Evolutionary conservation across 345 rosid genomes (phyloP), one percentile per base, ranked within the genome.

Genomic region (Leavenworthia alabamica): DNA sequence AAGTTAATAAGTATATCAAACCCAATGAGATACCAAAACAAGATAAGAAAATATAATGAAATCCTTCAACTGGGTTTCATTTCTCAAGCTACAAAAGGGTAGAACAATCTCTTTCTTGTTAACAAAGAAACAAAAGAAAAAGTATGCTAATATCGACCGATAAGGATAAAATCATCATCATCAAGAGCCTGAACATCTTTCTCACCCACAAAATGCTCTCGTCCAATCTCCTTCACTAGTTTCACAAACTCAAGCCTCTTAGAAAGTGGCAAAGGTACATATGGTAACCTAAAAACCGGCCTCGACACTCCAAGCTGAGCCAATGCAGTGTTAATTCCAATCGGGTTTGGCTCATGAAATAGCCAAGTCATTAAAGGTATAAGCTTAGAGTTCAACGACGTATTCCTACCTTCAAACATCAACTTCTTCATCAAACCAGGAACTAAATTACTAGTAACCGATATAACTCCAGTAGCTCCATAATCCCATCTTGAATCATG

Each of bases 261-360:
- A 3, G 74, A 58, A n/a, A 56, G 63, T 1, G 96, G 77, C 45
- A 93, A 86, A 2, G 97, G 99, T n/a, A 80, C 83, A 35, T 81
- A 85, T 1, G 97, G 99, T 41, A 89, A 83, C 80, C 95, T 79
- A 76, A 87, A 89, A 49, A 90, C 83, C 0, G 96, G 99, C 50
- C 83, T 80, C 22, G 82, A 79, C 8, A 86, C 95, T 19, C 99
- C 97, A 1, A 94, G 89, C 48, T 86, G 96, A 20, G 97, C 90
- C 54, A 88, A 86, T 46, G 97, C 92, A 4, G 92, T 90, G 78
- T 90, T 90, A 29, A 93, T 55, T 13, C 85, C 92, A 62, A 86
- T 84, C 5, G 95, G 90, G 68, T 87, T 87, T 6, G 95, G 92
- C 71, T 93, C 95, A 4, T 64, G 39, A 59, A 90, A 88, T 1